Conservation (phyloP, 164 flowering plant genomes). For the Liquidambar formosana region DNA sequence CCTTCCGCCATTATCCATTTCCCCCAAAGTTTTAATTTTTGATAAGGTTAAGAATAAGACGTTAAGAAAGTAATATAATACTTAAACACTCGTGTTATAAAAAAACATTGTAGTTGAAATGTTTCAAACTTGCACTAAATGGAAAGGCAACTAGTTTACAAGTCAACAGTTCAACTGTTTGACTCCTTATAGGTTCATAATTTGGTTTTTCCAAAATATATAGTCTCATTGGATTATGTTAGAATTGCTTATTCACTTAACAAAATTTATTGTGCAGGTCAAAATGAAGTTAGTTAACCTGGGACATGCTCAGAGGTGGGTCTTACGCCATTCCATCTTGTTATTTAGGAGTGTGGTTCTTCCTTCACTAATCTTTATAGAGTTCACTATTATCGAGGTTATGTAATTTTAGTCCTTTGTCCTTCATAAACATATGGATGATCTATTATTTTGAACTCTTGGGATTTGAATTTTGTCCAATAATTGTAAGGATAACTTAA, state of each 20-base stretch:
- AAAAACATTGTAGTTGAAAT: too few species aligned
- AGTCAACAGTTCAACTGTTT: too few species aligned
- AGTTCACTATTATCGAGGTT: not conserved
- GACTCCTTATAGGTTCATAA: too few species aligned
- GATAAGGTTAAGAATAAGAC: too few species aligned
- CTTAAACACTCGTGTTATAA: too few species aligned
- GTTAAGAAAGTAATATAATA: too few species aligned
- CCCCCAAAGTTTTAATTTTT: too few species aligned
- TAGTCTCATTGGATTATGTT: not conserved
- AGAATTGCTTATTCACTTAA: not conserved
- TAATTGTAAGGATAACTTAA: too few species aligned
- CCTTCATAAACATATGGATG: not conserved
- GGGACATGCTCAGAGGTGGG: conserved; percentile 91
- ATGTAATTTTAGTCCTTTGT: not conserved
- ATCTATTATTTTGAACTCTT: not conserved
- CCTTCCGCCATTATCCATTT: too few species aligned
- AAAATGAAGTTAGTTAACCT: conserved; percentile 69
- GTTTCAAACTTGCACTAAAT: too few species aligned
- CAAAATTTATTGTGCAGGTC: conserved; percentile 57
- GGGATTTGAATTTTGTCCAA: not conserved
- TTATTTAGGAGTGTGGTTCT: too few species aligned
- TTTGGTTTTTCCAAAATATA: not conserved
- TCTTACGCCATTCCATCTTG: not conserved
- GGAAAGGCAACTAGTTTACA: too few species aligned
- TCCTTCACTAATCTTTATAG: not conserved